phyloP scores from a whole-genome alignment of 2,329 filamentous ascomycete species.

The Verticillium albo-atrum region DNA sequence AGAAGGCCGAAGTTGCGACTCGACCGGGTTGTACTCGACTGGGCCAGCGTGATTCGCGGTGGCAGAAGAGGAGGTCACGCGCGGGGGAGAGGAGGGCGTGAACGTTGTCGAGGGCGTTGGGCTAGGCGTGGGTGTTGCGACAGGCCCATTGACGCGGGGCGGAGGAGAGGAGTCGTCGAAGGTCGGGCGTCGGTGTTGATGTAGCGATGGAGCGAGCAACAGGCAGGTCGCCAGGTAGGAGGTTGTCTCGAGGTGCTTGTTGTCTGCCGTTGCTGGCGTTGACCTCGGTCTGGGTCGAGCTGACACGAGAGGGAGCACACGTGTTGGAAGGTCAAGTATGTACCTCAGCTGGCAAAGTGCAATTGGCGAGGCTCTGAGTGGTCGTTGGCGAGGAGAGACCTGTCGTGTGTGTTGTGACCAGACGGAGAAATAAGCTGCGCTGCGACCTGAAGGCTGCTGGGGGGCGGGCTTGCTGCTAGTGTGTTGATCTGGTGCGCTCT shows the following conservation, averaged over 20 bases:
- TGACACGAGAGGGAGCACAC: not conserved
- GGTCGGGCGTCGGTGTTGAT: not conserved
- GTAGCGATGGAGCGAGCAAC: not conserved
- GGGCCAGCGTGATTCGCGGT: not conserved
- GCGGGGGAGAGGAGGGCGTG: not conserved
- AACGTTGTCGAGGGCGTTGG: not conserved
- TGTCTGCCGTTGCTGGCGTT: constrained; percentile 4
- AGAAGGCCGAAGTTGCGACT: not conserved
- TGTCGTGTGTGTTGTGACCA: not conserved
- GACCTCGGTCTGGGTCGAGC: constrained; percentile 11
- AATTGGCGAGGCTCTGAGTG: not conserved
- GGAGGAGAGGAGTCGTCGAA: not conserved
- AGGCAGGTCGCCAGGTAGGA: not conserved
- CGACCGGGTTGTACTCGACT: not conserved
- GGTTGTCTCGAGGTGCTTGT: not conserved
- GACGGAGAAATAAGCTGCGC: not conserved
- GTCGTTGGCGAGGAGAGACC: not conserved
- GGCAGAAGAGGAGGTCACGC: not conserved
- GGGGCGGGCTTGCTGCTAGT: not conserved
- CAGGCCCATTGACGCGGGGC: constrained; percentile 6
- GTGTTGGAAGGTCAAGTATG: not conserved
- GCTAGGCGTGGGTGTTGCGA: not conserved
- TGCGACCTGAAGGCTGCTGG: not conserved
- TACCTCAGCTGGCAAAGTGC: not conserved
- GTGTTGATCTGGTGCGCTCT: too few relatives aligned